Evolutionary conservation across 257 asterid genomes (phyloP).

Genomic region (Przewalskia tangutica): DNA sequence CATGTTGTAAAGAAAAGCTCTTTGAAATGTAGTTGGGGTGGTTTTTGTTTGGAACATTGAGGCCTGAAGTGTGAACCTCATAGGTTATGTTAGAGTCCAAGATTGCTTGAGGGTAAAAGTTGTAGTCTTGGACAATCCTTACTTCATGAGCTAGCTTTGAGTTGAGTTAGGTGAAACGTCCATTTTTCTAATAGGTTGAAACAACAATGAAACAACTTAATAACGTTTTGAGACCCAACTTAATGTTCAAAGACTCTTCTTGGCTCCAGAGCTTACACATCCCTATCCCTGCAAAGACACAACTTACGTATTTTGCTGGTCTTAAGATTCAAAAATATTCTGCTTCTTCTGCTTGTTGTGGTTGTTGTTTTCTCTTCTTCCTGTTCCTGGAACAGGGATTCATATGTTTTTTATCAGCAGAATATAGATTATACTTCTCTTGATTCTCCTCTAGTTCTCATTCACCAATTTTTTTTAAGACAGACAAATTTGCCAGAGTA

Average conservation of each 20-base stretch:
- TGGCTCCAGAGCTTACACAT: neutral
- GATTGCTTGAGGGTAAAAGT: neutral
- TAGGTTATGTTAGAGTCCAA: neutral
- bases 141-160: neutral
- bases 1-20: neutral
- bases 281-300: neutral
- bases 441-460: neutral
- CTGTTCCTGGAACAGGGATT: neutral
- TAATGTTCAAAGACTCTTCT: neutral
- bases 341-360: slow-evolving; percentile 4
- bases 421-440: neutral
- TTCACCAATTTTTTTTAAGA: slow-evolving; percentile 10
- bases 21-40: neutral
- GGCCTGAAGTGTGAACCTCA: neutral
- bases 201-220: neutral
- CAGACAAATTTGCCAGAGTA: slow-evolving; percentile 90
- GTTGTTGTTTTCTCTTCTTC: neutral
- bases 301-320: neutral
- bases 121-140: neutral
- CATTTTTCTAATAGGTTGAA: neutral
- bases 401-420: neutral
- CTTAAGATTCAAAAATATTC: neutral
- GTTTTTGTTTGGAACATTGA: neutral
- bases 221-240: neutral
- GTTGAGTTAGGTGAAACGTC: neutral